These are phyloP conservation scores for Acrasis kona DNA, from an alignment of 78 protist genomes.

Conservation along the genomic window DNA sequence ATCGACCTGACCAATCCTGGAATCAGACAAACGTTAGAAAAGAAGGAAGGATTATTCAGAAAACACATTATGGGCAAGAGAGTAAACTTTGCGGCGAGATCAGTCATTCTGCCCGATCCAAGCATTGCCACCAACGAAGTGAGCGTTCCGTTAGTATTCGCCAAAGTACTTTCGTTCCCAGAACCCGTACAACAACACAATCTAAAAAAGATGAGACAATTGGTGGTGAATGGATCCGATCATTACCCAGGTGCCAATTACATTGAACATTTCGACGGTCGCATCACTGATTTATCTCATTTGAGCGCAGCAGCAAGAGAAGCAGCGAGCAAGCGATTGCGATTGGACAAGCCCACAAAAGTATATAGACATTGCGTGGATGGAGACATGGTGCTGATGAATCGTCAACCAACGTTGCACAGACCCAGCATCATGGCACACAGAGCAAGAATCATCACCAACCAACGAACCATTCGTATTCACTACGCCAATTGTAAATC, in stretches of 20 bases:
- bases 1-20: neutral
- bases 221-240: slow-evolving; percentile 88
- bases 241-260: slow-evolving; percentile 88
- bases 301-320: slow-evolving; percentile 31
- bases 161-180: slow-evolving; percentile 45
- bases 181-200: slow-evolving; percentile 54
- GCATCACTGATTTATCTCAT: slow-evolving; percentile 30
- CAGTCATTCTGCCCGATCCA: slow-evolving; percentile 97
- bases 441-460: slow-evolving; percentile 21
- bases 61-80: slow-evolving; percentile 99
- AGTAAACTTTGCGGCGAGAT: slow-evolving; percentile 95
- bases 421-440: slow-evolving; percentile 93
- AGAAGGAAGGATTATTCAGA: slow-evolving; percentile 96
- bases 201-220: neutral
- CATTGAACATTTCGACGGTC: slow-evolving; percentile 55
- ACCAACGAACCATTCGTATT: slow-evolving; percentile 79
- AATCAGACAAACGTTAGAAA: slow-evolving; percentile 81
- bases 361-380: slow-evolving; percentile 84
- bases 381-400: slow-evolving; percentile 91
- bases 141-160: slow-evolving; percentile 78
- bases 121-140: slow-evolving; percentile 78
- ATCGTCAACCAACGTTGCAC: slow-evolving; percentile 99
- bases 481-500: slow-evolving; percentile 97
- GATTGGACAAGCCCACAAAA: slow-evolving; percentile 8
- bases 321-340: slow-evolving; percentile 54